Base-by-base conservation (phyloP, 2,329 filamentous ascomycete species). In the Fusarium tanahbumbuense region DNA sequence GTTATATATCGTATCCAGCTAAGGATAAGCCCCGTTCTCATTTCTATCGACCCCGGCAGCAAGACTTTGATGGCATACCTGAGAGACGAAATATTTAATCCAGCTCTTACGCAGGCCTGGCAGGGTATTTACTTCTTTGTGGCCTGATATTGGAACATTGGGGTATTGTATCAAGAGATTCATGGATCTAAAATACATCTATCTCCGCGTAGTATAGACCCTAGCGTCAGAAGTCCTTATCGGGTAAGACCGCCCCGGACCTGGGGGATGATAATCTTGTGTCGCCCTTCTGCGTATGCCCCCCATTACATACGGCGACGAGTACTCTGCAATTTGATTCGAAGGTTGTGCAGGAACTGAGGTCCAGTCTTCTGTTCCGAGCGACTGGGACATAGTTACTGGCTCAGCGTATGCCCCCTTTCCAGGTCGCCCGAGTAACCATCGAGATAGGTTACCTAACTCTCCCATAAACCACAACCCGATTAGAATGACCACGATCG, bases 381-480 rank as follows among this genome's bases (percentile, higher is more conserved):
- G 11, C 6, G 59, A 20, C 45, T 70, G 73, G 3, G 61, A 48
- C 48, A 70, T 54, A 50, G 63, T 50, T 34, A 32, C 22, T 12
- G 61, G 59, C 3, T 58, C 55, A 7, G 64, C 56, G 27, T 71
- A 73, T 18, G 54, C 58, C 13, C 46, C 61, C 20, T 58, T 59
- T 27, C 40, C 49, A 25, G 61, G 52, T 53, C 65, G 68, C 37
- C 75, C 70, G n/a, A 71, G 57, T 16, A 78, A 46, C 78, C 78
- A 80, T 8, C 68, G 60, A 22, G 74, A 44, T 13, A 80, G 58
- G 61, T 78, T 80, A 23, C 78, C 77, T 45, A 84, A 71, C 67
- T 84, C 82, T 9, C 80, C 81, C 72, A 83, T 83, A 76, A 81
- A 83, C 76, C 79, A 80, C 6, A 85, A 73, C 1, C 82, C 82